Evolutionary conservation across 768 basidiomycete genomes (phyloP), one percentile per base, ranked within the genome.

Genomic region (Hypholoma sublateritium): DNA sequence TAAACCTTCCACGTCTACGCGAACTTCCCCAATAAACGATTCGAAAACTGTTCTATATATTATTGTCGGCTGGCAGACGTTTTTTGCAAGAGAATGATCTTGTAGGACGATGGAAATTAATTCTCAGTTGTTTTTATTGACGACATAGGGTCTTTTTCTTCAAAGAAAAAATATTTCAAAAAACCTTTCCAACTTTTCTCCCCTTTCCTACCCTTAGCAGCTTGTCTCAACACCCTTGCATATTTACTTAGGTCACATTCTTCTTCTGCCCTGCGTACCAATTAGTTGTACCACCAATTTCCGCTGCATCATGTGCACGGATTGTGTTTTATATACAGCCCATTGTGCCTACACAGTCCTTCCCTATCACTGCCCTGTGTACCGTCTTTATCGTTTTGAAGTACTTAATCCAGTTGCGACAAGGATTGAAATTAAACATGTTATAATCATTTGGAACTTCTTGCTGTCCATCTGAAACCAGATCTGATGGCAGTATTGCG

Each of bases 331-430:
- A 49, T 47, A 25, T 50, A 59, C 62, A 61, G 53, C 56, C 46
- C 65, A 60, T 65, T 67, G 60, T 63, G 59, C 42, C 59, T 67
- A 66, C 60, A 66, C 63, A 64, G 59, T 68, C 62, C 63, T 65
- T 66, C 59, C 57, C 24, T 50, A 25, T 49, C 52, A 52, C 50
- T 60, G 37, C 55, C 50, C 51, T 55, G 17, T 58, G 14, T 54
- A 56, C 48, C 49, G 44, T 37, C 34, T 34, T 37, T 53, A 53
- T 32, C 28, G 61, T 59, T 62, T 59, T 62, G 55, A 42, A 41
- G 42, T 49, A 45, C 52, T 45, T 53, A 50, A 55, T 59, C 43
- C 53, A 46, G 49, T 60, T 42, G 59, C 46, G 48, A 50, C 49
- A 53, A 55, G 37, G 47, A 45, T 46, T 49, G 50, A 56, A 56